These are phyloP conservation scores for Vigna radiata DNA, from an alignment of 306 rosid species.

Conservation along the genomic window DNA sequence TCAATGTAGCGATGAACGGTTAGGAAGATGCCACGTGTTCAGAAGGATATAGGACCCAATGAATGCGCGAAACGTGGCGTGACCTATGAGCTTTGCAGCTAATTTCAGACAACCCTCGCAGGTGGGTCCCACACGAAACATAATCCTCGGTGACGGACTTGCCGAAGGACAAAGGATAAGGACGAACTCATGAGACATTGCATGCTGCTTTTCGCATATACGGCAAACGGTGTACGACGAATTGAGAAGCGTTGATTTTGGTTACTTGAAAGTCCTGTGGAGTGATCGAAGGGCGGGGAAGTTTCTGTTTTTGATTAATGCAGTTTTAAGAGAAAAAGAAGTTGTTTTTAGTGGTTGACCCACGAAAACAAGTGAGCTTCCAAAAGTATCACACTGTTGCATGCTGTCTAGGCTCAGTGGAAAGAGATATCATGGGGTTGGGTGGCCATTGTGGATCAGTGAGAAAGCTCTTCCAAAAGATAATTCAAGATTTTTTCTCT, in stretches of 20 bases:
- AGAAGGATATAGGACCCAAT: not conserved
- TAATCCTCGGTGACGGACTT: slow-evolving; percentile 67
- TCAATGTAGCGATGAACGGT: slow-evolving; percentile 34
- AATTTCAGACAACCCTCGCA: slow-evolving; percentile 42
- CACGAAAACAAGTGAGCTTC: slow-evolving; percentile 54
- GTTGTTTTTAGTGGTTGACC: slow-evolving; percentile 46
- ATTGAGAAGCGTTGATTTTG: not conserved
- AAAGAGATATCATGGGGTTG: slow-evolving; percentile 47
- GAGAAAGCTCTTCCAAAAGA: slow-evolving; percentile 52
- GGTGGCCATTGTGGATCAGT: slow-evolving; percentile 51
- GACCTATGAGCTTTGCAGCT: slow-evolving; percentile 38
- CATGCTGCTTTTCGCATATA: not conserved
- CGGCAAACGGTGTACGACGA: not conserved
- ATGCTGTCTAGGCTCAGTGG: slow-evolving; percentile 54
- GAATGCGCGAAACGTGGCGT: slow-evolving; percentile 26
- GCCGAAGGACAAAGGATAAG: slow-evolving; percentile 69
- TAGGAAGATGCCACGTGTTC: slow-evolving; percentile 42
- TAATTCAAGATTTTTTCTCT: slow-evolving; percentile 29
- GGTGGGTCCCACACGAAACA: slow-evolving; percentile 62
- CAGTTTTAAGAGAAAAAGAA: not conserved
- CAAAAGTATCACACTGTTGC: slow-evolving; percentile 56
- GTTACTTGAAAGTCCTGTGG: not conserved
- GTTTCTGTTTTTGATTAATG: not conserved
- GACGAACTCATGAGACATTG: slow-evolving; percentile 9
- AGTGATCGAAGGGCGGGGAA: slow-evolving; percentile 3